phyloP scores from a whole-genome alignment of 1,139 yeast species.

The Sugiyamaella sp. region DNA sequence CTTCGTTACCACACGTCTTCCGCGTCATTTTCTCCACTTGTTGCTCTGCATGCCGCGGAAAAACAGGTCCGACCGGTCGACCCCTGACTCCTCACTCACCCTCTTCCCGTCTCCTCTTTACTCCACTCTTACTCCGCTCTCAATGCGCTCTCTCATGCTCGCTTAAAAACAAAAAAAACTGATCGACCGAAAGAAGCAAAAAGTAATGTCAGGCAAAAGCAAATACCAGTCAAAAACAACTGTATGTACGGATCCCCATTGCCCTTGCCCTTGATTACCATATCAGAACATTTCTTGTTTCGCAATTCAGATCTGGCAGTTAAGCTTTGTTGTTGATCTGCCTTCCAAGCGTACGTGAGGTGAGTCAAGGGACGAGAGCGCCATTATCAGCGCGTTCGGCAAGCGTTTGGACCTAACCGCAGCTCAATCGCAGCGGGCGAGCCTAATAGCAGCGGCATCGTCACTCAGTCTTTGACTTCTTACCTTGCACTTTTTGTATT shows the following conservation, averaged over 20 bases:
- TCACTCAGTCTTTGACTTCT: background rate
- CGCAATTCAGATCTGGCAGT: background rate
- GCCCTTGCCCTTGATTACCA: background rate
- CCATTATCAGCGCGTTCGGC: conserved; percentile 1
- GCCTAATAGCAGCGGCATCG: background rate
- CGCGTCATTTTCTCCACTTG: too few species aligned
- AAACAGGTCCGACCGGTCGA: too few species aligned
- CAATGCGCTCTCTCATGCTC: too few species aligned
- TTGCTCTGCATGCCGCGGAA: too few species aligned
- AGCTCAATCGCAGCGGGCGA: background rate
- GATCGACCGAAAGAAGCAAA: background rate
- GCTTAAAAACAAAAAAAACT: too few species aligned
- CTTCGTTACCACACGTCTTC: too few species aligned
- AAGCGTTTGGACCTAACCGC: background rate
- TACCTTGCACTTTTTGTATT: conserved; percentile 7
- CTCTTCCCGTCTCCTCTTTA: too few species aligned
- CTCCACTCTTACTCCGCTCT: too few species aligned
- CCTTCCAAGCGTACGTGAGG: background rate
- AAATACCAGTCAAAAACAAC: background rate
- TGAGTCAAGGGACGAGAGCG: background rate
- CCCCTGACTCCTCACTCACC: too few species aligned
- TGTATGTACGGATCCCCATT: background rate
- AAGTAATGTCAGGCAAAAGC: background rate
- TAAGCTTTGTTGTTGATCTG: background rate
- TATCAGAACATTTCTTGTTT: background rate